Conservation (phyloP, 176 grass and related monocot genomes). For the Eleusine indica region DNA sequence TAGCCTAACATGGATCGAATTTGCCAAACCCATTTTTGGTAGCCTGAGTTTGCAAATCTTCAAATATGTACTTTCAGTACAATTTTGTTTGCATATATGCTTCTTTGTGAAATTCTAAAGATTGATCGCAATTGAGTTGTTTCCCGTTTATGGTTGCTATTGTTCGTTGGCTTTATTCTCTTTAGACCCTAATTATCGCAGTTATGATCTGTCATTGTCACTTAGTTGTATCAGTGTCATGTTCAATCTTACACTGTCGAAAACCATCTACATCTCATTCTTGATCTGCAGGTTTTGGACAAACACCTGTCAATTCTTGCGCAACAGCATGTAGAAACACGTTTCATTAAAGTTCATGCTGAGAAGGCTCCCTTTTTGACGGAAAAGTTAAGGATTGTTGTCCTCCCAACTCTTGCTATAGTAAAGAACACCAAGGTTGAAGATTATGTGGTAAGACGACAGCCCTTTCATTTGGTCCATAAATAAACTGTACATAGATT, state of each 20-base stretch:
- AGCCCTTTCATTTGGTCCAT: conserved; percentile 3
- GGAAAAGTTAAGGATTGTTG: conserved; percentile 78
- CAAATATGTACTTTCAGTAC: neutral
- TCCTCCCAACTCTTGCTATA: conserved; percentile 85
- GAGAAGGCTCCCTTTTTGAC: conserved; percentile 95
- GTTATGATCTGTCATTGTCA: neutral
- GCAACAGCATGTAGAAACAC: conserved; percentile 90
- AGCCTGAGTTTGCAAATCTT: neutral
- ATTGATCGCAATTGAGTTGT: neutral
- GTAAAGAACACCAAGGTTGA: conserved; percentile 95
- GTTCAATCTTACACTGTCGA: neutral
- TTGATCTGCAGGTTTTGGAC: conserved; percentile 78
- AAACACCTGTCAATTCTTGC: conserved; percentile 84
- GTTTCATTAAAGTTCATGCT: conserved; percentile 94
- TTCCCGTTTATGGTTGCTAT: conserved; percentile 1
- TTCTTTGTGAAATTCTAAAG: neutral
- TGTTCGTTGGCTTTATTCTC: conserved; percentile 5
- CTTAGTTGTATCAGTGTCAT: neutral
- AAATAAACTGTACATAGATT: neutral
- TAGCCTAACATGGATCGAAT: too few relatives aligned
- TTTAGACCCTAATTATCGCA: neutral
- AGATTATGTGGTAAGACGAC: conserved; percentile 78
- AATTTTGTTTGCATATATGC: conserved; percentile 7
- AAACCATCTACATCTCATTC: neutral
- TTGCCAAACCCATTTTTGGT: too few relatives aligned